These are phyloP conservation scores for Calonectria crousiana DNA, from an alignment of 2,329 filamentous ascomycete species.

Conservation along the genomic window DNA sequence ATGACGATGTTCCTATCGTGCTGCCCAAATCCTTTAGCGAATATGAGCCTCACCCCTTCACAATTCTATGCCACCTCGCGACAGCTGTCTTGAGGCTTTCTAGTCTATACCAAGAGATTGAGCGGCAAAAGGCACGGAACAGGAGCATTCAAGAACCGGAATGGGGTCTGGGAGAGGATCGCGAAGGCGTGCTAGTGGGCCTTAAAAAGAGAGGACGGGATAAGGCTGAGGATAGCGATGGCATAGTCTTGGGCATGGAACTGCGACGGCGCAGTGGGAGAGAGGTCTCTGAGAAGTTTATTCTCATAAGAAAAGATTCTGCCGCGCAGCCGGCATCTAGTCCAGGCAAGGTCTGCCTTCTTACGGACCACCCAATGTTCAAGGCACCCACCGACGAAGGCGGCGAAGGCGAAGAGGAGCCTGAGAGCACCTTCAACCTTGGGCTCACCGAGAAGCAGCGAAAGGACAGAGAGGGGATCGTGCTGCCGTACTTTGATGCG, in stretches of 20 bases:
- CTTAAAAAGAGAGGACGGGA: conserved; percentile 64
- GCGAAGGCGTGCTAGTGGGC: conserved; percentile 83
- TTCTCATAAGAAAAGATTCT: conserved; percentile 54
- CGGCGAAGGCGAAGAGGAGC: conserved; percentile 63
- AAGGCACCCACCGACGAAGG: conserved; percentile 55
- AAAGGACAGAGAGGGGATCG: conserved; percentile 86
- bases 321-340: conserved; percentile 19
- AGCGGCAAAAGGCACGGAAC: conserved; percentile 80
- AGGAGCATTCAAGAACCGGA: conserved; percentile 80
- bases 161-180: conserved; percentile 82
- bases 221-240: conserved; percentile 49
- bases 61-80: conserved; percentile 84
- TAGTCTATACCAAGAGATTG: conserved; percentile 80
- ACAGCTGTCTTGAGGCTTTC: conserved; percentile 84
- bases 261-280: conserved; percentile 86
- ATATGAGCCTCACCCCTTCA: conserved; percentile 77
- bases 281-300: conserved; percentile 77
- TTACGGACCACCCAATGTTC: conserved; percentile 84
- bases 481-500: conserved; percentile 96
- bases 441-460: conserved; percentile 92
- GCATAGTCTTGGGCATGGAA: conserved; percentile 87
- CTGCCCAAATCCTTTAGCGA: conserved; percentile 58
- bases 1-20: conserved; percentile 79
- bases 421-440: conserved; percentile 85
- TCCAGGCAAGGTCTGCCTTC: conserved; percentile 63